Conservation (phyloP, 768 basidiomycete species). For the Lentinula boryana region DNA sequence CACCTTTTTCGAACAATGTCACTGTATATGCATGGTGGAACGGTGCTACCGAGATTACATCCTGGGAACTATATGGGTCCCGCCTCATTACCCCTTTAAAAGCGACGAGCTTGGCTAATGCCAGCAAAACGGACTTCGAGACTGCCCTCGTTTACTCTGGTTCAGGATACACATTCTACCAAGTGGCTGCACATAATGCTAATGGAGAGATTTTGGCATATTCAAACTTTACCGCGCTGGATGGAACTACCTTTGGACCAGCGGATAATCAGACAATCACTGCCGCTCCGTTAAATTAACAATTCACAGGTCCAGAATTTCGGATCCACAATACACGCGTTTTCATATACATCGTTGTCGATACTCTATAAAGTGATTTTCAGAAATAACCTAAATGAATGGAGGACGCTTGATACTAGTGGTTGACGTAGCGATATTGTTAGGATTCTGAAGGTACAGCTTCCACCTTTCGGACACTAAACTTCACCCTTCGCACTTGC, state of each 20-base stretch:
- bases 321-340: not conserved
- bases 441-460: no score
- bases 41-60: not conserved
- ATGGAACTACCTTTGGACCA: not conserved
- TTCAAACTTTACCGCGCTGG: not conserved
- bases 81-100: not conserved
- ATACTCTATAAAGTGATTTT: no score
- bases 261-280: not conserved
- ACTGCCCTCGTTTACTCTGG: not conserved
- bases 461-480: no score
- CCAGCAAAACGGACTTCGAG: not conserved
- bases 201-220: not conserved
- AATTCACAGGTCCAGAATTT: not conserved
- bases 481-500: no score
- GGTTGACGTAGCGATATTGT: no score
- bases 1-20: not conserved
- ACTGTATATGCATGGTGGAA: constrained; percentile 3
- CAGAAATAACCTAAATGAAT: no score
- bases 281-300: not conserved
- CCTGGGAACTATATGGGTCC: not conserved
- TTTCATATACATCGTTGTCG: not conserved
- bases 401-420: no score
- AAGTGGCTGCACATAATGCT: not conserved
- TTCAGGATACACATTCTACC: not conserved
- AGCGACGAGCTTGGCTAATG: not conserved